phyloP scores from a whole-genome alignment of 768 basidiomycete genomes.

The Kwoniella heveanensis region DNA sequence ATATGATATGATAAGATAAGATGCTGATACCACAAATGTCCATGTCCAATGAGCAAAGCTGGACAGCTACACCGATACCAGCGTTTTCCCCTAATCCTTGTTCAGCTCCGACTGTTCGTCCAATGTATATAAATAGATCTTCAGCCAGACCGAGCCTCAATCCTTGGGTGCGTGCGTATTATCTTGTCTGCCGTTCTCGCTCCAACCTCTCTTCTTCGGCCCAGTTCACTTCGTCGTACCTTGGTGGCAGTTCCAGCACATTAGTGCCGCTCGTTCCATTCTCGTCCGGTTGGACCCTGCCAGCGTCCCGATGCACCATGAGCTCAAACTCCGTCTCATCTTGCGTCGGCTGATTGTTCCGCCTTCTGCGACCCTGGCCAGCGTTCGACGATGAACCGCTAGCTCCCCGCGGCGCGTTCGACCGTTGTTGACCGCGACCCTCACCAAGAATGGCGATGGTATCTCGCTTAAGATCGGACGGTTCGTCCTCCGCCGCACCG shows the following conservation, averaged over 20 bases:
- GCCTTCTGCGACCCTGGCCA: constrained; percentile 15
- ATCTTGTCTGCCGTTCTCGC: neutral
- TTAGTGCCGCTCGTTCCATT: neutral
- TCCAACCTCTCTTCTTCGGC: constrained; percentile 20
- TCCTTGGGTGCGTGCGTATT: no score
- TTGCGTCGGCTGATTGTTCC: neutral
- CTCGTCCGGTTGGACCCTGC: constrained; percentile 23
- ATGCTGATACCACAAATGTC: neutral
- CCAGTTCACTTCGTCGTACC: constrained; percentile 51
- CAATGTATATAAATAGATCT: no score
- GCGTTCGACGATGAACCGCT: neutral
- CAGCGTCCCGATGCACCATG: constrained; percentile 47
- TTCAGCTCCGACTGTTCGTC: no score
- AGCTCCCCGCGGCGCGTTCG: neutral
- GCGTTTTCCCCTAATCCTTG: neutral
- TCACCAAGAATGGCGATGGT: constrained; percentile 37
- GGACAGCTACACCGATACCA: neutral
- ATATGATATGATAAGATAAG: neutral
- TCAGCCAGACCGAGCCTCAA: no score
- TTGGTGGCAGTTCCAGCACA: constrained; percentile 44
- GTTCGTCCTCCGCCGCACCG: constrained; percentile 19
- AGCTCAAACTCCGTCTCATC: constrained; percentile 39
- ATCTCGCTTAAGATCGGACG: constrained; percentile 45
- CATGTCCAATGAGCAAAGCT: neutral
- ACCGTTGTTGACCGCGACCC: neutral